Evolutionary conservation across 2,329 filamentous ascomycete species (phyloP).

Genomic region (Calonectria fujianensis): DNA sequence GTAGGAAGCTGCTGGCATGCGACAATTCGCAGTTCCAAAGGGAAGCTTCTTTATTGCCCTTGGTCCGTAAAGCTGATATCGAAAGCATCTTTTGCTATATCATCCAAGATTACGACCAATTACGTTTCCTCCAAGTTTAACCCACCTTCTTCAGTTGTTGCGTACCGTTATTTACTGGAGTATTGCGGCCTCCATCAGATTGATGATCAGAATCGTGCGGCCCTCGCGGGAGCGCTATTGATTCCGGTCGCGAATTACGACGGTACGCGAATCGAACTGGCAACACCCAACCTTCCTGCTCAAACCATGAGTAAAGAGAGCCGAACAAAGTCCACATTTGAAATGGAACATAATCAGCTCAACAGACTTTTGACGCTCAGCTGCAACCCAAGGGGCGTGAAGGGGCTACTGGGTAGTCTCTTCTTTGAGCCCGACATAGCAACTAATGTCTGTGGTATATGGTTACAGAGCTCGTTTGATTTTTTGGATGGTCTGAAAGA

Average conservation of each 20-base stretch:
- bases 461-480: slow-evolving; percentile 47
- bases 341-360: slow-evolving; percentile 22
- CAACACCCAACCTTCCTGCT: slow-evolving; percentile 18
- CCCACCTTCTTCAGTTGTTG: slow-evolving; percentile 42
- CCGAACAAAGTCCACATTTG: background rate
- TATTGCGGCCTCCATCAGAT: slow-evolving; percentile 55
- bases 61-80: slow-evolving; percentile 36
- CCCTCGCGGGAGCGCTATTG: slow-evolving; percentile 54
- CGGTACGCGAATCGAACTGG: slow-evolving; percentile 40
- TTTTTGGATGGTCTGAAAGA: slow-evolving; percentile 40
- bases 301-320: background rate
- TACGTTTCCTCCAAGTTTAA: background rate
- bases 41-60: slow-evolving; percentile 46
- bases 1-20: slow-evolving; percentile 52
- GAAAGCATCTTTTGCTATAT: slow-evolving; percentile 30
- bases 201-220: slow-evolving; percentile 52
- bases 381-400: slow-evolving; percentile 44
- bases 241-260: slow-evolving; percentile 55
- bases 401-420: slow-evolving; percentile 45
- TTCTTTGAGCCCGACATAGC: slow-evolving; percentile 47
- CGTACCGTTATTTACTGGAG: slow-evolving; percentile 51
- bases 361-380: slow-evolving; percentile 49
- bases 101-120: background rate
- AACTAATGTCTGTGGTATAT: slow-evolving; percentile 48
- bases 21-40: slow-evolving; percentile 43